Evolutionary conservation across 768 basidiomycete genomes (phyloP).

Genomic region (Lactifluus rugatus): DNA sequence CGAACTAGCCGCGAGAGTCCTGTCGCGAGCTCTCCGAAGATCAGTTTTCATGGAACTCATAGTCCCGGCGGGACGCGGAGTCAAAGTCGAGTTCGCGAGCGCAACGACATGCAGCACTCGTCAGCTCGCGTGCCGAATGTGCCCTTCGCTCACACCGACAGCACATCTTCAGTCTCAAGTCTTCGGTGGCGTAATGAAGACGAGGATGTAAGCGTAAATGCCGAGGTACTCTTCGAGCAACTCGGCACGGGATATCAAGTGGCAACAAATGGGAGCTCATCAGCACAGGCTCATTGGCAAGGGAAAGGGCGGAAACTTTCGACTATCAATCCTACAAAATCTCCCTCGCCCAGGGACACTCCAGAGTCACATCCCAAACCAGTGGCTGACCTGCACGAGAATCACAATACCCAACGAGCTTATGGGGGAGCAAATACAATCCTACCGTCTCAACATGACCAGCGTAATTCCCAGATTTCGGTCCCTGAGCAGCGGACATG

Average conservation of each 20-base stretch:
- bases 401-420: neutral
- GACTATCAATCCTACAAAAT: neutral
- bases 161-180: conserved; percentile 11
- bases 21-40: neutral
- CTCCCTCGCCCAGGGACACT: neutral
- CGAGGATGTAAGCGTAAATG: conserved; percentile 8
- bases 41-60: neutral
- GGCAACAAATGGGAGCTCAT: neutral
- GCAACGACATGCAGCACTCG: conserved; percentile 23
- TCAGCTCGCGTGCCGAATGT: conserved; percentile 21
- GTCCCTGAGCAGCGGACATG: conserved; percentile 17
- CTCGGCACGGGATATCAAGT: neutral
- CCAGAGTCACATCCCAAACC: neutral
- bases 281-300: neutral
- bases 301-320: neutral
- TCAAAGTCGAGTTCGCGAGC: conserved; percentile 19
- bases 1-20: neutral
- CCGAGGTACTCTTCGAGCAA: conserved; percentile 17
- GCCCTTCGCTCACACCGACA: conserved; percentile 11
- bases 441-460: neutral
- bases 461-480: neutral
- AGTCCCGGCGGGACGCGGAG: neutral
- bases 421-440: neutral
- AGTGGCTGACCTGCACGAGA: neutral
- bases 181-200: conserved; percentile 14